Evolutionary conservation across 352 stramenopile genomes (phyloP).

Genomic region (Phytophthora pistaciae): DNA sequence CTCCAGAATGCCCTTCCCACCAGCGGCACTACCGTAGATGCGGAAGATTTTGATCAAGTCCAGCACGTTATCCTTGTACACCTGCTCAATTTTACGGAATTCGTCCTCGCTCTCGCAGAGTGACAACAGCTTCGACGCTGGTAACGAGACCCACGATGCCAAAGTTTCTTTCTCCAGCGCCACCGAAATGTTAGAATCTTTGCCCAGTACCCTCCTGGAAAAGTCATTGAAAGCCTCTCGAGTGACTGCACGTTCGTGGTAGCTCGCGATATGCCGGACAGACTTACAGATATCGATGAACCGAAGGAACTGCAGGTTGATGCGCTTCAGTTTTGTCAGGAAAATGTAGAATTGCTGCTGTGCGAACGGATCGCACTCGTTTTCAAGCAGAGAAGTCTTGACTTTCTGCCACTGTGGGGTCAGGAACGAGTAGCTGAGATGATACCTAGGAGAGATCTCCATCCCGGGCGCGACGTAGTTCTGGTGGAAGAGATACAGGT

Average conservation of each 20-base stretch:
- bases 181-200: conserved; percentile 78
- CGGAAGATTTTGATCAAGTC: conserved; percentile 86
- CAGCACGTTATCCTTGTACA: conserved; percentile 82
- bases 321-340: conserved; percentile 68
- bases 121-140: conserved; percentile 52
- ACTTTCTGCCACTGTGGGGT: conserved; percentile 75
- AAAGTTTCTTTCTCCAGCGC: conserved; percentile 78
- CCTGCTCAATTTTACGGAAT: conserved; percentile 61
- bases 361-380: conserved; percentile 70
- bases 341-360: conserved; percentile 85
- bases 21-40: conserved; percentile 70
- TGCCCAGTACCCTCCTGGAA: conserved; percentile 63
- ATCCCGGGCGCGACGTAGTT: conserved; percentile 67
- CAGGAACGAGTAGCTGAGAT: conserved; percentile 69
- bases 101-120: conserved; percentile 77
- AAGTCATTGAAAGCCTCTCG: conserved; percentile 78
- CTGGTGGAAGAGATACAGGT: conserved; percentile 70
- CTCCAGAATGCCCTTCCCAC: conserved; percentile 77
- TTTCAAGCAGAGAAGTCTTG: conserved; percentile 60
- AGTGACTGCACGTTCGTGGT: conserved; percentile 57
- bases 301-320: conserved; percentile 66
- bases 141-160: conserved; percentile 62
- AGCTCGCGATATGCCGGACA: conserved; percentile 58
- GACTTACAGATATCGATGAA: conserved; percentile 66
- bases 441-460: conserved; percentile 52